These are phyloP conservation scores for Themeda triandra DNA, from an alignment of 176 grass and related monocot species.

Conservation along the genomic window DNA sequence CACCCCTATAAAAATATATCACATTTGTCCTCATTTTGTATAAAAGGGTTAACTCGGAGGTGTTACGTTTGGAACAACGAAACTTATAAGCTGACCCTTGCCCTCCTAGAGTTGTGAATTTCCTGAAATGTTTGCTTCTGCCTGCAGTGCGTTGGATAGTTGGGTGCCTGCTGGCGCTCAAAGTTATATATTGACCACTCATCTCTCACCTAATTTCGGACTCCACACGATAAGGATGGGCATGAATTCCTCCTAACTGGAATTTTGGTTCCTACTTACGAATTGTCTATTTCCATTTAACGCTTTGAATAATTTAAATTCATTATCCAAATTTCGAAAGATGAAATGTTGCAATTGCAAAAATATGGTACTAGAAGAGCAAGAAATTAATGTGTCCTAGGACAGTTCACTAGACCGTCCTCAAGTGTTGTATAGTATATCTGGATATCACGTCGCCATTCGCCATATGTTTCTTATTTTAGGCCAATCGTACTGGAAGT, in stretches of 20 bases:
- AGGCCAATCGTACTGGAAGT: background rate
- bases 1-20: too few relatives aligned
- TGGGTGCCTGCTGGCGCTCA: too few relatives aligned
- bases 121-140: too few relatives aligned
- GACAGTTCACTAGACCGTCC: background rate
- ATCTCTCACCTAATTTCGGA: background rate
- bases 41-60: too few relatives aligned
- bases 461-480: background rate
- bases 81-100: too few relatives aligned
- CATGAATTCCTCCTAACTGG: background rate
- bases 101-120: too few relatives aligned
- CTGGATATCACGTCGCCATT: background rate
- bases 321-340: too few relatives aligned
- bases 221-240: background rate
- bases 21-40: too few relatives aligned
- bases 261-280: background rate
- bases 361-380: background rate
- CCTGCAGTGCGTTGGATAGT: too few relatives aligned
- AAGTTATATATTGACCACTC: too few relatives aligned
- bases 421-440: too few relatives aligned
- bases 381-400: background rate
- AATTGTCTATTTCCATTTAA: background rate
- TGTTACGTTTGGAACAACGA: too few relatives aligned
- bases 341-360: background rate
- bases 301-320: background rate